Evolutionary conservation across 2,329 filamentous ascomycete genomes (phyloP), one percentile per base, ranked within the genome.

Genomic region (Pseudogymnoascus sp.): DNA sequence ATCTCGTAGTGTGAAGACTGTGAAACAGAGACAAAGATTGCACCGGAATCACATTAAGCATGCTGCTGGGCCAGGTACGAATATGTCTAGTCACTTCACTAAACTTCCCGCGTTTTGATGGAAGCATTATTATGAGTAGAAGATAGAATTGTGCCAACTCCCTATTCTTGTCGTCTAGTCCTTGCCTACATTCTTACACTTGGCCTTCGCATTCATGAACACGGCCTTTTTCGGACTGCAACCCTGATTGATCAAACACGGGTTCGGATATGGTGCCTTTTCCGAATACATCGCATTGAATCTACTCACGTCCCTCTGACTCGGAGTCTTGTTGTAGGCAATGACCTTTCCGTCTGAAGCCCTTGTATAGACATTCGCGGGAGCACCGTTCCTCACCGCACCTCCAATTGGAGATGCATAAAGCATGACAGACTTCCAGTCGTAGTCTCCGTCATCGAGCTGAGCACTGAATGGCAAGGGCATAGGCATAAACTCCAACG

Each of bases 341-440:
- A 56, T 56, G 12, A 56, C 49, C 11, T 56, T 56, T 34, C 28
- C 49, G 14, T 56, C 49, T 9, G 49, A 56, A 56, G 49, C 49
- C 49, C 49, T 56, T 5, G 28, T 56, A 16, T 34, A 56, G 16
- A 56, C 49, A 21, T 34, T 56, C 16, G 11, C 16, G 6, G 49
- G 49, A 5, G 6, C 42, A 14, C 40, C 40, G 8, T 42, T 18
- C 3, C 12, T 37, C 8, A 18, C 40, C 25, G 4, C 8, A 16
- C 42, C 61, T 3, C 43, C 61, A 36, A 49, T 37, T 38, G 16
- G 46, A 34, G 61, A 62, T 12, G 37, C 25, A 53, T 62, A 62
- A 16, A 62, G 42, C 61, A 62, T 62, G 14, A 62, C 23, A 4
- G 61, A 62, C 16, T 62, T 37, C 61, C 61, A 62, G 34, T 62